These are phyloP conservation scores for Penicillium coprophilum DNA, from an alignment of 495 filamentous ascomycete genomes.

Conservation along the genomic window DNA sequence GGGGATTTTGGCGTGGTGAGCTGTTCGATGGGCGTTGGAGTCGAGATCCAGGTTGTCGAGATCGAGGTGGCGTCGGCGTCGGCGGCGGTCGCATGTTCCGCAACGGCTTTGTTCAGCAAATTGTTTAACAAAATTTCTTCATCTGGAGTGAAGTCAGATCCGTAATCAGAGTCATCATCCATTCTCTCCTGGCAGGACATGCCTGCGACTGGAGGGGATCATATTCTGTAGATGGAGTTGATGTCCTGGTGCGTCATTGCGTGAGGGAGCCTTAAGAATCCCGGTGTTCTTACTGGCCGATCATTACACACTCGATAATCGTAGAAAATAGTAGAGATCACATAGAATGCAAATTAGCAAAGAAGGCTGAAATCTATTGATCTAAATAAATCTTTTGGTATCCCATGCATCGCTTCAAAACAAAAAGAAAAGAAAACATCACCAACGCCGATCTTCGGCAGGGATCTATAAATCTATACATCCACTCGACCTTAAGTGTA, in stretches of 20 bases:
- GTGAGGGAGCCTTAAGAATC: slow-evolving; percentile 8
- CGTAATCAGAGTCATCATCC: slow-evolving; percentile 55
- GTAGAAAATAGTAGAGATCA: neutral
- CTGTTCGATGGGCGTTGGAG: slow-evolving; percentile 10
- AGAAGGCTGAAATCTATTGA: slow-evolving; percentile 16
- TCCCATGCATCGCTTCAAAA: slow-evolving; percentile 22
- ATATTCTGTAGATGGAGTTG: slow-evolving; percentile 15
- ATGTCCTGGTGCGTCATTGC: slow-evolving; percentile 5
- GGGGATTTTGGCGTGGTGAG: slow-evolving; percentile 12
- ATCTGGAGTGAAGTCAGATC: slow-evolving; percentile 66
- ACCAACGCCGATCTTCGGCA: slow-evolving; percentile 7
- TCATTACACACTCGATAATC: neutral
- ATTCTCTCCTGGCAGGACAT: slow-evolving; percentile 39
- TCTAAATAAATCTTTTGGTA: slow-evolving; percentile 22
- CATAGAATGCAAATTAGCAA: neutral
- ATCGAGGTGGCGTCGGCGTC: slow-evolving; percentile 17
- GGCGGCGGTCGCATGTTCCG: slow-evolving; percentile 28
- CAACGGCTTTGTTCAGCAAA: slow-evolving; percentile 39
- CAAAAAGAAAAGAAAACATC: slow-evolving; percentile 2
- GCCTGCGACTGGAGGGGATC: slow-evolving; percentile 31
- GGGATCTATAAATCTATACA: slow-evolving; percentile 20
- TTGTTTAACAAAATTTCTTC: slow-evolving; percentile 56
- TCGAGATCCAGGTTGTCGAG: slow-evolving; percentile 14
- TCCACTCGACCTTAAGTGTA: neutral
- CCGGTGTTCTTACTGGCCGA: slow-evolving; percentile 4